Base-by-base conservation (phyloP, 2,329 filamentous ascomycete species). In the Coniochaeta pulveracea region DNA sequence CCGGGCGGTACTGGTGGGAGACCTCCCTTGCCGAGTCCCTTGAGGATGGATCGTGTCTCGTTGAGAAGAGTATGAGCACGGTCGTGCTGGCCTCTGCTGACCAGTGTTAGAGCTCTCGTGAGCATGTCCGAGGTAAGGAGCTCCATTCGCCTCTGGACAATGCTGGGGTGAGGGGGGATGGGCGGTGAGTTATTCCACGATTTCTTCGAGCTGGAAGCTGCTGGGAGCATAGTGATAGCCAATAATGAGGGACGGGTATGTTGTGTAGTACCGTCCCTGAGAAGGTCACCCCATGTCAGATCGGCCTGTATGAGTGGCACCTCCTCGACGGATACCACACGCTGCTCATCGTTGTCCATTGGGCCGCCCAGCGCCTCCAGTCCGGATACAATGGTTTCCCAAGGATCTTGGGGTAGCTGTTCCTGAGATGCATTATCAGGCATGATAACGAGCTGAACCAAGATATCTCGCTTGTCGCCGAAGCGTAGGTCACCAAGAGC, bases 71-170 rank as follows among this genome's bases (percentile, higher is more conserved):
- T 93, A 46, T 93, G 83, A 0, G 88, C 91, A 22, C 88, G 81
- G 49, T 98, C 91, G 52, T 95, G 85, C 57, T 96, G 89, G 21
- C 85, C 85, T 23, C 86, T 76, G 39, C 85, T 85, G 14, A 96
- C 88, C 14, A 98, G 71, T 0, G 86, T 94, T 39, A 98, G 63
- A 10, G 91, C 88, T 37, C 91, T 72, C 6, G 85, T 93, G 41
- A 98, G 72, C 91, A 98, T 98, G 54, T 98, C 91, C 2, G 89
- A 96, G 3, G 91, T 96, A 34, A 98, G 71, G 19, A 98, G 67
- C 57, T 98, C 91, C 91, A 98, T 98, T 28, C 91, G 81, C 25
- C 91, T 76, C 59, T 98, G 91, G 6, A 98, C 89, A 38, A 98
- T 86, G 40, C 80, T 85, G 4, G 91, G 88, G 51, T 96, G 91